A percentile compares a stretch with the other conserved stretches of the same genome.
phyloP scores from a whole-genome alignment of 306 rosid species.

The Sechiopsis laciniata region DNA sequence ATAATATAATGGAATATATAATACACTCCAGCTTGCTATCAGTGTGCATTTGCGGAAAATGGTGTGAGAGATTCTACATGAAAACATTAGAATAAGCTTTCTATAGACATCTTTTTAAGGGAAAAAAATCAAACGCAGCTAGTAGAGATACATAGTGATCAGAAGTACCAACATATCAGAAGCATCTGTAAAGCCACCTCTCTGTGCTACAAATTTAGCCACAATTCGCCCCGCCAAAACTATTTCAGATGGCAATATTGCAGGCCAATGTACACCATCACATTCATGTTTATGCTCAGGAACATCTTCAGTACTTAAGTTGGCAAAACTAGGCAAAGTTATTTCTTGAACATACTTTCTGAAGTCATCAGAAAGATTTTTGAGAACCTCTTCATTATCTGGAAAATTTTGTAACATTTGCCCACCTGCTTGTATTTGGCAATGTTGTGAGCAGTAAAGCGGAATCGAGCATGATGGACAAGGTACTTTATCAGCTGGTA shows the following conservation, averaged over 20 bases:
- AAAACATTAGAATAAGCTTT: conserved; percentile 29
- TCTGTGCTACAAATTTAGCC: conserved; percentile 35
- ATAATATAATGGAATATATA: conserved; percentile 54
- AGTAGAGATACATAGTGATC: conserved; percentile 5
- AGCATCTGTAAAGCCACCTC: no score
- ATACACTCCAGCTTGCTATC: conserved; percentile 76
- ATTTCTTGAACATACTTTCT: conserved; percentile 40
- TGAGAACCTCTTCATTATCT: conserved; percentile 29
- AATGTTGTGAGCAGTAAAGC: conserved; percentile 60
- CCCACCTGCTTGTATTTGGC: conserved; percentile 69
- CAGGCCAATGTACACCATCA: conserved; percentile 70
- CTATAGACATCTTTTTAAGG: conserved; percentile 27
- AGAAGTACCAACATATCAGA: no score
- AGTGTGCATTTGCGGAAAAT: conserved; percentile 41
- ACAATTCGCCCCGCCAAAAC: conserved; percentile 81
- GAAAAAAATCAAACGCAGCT: conserved; percentile 1
- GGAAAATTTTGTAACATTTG: conserved; percentile 24
- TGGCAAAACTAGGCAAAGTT: conserved; percentile 33
- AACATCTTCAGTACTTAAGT: conserved; percentile 38
- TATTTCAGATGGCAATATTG: conserved; percentile 67
- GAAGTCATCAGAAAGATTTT: conserved; percentile 42
- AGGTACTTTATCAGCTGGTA: conserved; percentile 70
- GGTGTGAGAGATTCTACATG: conserved; percentile 66
- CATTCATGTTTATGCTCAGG: conserved; percentile 80
- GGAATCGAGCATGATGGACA: conserved; percentile 79